These are phyloP conservation scores for Triticum aestivum DNA, from an alignment of 176 grass and related monocot genomes.

Conservation along the genomic window IWGSC_CS_RefSeq_v2.1 NC_057798.1:60531883-60532382, in stretches of 20 bases:
- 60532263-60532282: background rate
- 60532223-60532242: background rate
- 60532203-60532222: background rate
- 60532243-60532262: background rate
- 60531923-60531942: background rate
- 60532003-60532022: accelerated
- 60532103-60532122: background rate
- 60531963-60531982: background rate
- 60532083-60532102: too few relatives aligned
- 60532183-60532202: too few relatives aligned
- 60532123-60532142: background rate
- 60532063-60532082: background rate
- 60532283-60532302: too few relatives aligned
- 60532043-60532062: background rate
- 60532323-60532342: background rate
- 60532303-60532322: background rate
- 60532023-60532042: background rate
- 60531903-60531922: background rate
- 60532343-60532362: background rate
- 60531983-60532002: background rate
- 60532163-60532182: background rate
- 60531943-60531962: background rate
- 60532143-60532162: conserved; percentile 7
- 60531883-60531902: background rate
- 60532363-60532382: background rate